These are phyloP conservation scores for Phycomyces nitens DNA, from an alignment of 192 early-diverging fungal genomes.

Conservation along the genomic window DNA sequence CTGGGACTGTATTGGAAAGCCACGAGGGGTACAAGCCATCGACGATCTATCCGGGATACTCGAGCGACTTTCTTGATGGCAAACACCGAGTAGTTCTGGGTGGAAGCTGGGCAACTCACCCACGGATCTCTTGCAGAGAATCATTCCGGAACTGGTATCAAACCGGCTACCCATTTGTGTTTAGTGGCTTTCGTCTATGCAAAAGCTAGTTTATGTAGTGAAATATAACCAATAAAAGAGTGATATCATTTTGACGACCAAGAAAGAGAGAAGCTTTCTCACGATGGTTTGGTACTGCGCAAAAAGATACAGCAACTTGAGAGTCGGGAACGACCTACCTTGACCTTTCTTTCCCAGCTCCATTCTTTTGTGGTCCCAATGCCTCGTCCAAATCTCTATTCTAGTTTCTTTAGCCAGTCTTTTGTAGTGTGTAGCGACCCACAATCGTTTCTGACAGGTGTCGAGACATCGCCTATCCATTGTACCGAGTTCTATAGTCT, in stretches of 20 bases:
- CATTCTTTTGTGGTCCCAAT: too few species aligned
- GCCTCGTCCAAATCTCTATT: too few species aligned
- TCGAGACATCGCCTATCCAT: conserved; percentile 10
- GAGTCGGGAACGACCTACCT: too few species aligned
- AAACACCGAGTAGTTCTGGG: conserved; percentile 84
- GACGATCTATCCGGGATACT: conserved; percentile 83
- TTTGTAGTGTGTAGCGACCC: too few species aligned
- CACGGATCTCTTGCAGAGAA: conserved; percentile 60
- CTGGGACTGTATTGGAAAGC: conserved; percentile 58
- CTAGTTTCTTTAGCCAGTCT: too few species aligned
- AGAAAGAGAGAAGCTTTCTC: too few species aligned
- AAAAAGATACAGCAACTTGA: too few species aligned
- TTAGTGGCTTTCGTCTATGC: conserved; percentile 66
- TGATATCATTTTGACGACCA: neutral
- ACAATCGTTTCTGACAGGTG: neutral
- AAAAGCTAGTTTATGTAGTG: neutral
- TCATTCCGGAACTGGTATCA: conserved; percentile 94
- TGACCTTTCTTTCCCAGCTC: too few species aligned
- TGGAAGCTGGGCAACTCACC: conserved; percentile 84
- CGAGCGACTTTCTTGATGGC: conserved; percentile 86
- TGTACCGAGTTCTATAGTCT: conserved; percentile 17
- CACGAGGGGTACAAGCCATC: conserved; percentile 61
- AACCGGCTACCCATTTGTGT: conserved; percentile 76
- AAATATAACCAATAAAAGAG: neutral
- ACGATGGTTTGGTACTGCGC: too few species aligned